These are phyloP conservation scores for Sugiyamaella xylanicola DNA, from an alignment of 1,139 yeast genomes.

Conservation along the genomic window DNA sequence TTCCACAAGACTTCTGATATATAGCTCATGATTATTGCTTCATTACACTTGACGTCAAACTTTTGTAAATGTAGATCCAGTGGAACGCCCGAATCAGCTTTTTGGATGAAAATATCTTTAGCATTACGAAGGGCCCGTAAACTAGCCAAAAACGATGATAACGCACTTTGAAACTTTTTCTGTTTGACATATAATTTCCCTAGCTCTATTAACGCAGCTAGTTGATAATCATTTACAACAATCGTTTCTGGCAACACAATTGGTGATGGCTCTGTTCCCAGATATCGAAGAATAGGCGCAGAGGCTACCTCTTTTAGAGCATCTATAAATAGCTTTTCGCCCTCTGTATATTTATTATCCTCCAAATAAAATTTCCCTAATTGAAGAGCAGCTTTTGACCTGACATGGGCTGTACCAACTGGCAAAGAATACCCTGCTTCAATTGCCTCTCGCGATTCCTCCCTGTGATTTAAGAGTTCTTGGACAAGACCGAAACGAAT, in stretches of 20 bases:
- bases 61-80: conserved; percentile 19
- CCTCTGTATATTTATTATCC: conserved; percentile 33
- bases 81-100: conserved; percentile 4
- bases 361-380: conserved; percentile 34
- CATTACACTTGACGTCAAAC: conserved; percentile 32
- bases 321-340: conserved; percentile 47
- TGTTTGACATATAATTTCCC: conserved; percentile 38
- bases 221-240: conserved; percentile 21
- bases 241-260: conserved; percentile 18
- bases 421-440: conserved; percentile 39
- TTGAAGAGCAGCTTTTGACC: conserved; percentile 38
- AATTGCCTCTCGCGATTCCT: conserved; percentile 41
- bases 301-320: conserved; percentile 50
- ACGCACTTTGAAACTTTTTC: conserved; percentile 34
- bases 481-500: conserved; percentile 43
- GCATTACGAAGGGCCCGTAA: conserved; percentile 35
- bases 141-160: conserved; percentile 40
- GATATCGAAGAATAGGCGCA: conserved; percentile 17
- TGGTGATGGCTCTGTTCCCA: conserved; percentile 26
- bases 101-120: conserved; percentile 10
- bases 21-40: conserved; percentile 55
- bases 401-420: conserved; percentile 35
- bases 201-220: conserved; percentile 35
- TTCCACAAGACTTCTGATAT: conserved; percentile 69
- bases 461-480: conserved; percentile 32